phyloP scores from a whole-genome alignment of 371 early-diverging fungal species.

The Haplosporangium sp. region DNA sequence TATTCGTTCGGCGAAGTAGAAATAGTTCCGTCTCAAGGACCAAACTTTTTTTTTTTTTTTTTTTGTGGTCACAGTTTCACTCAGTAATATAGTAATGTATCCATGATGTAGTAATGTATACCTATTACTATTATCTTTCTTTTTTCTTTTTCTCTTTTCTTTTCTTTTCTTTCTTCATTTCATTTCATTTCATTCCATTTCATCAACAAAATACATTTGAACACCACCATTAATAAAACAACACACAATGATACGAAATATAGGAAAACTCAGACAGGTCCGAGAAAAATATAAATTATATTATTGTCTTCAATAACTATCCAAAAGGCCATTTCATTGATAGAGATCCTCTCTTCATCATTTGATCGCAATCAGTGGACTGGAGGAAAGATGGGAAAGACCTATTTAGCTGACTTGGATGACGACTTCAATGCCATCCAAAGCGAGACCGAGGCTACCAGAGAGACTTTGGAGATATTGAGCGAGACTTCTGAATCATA shows the following conservation, averaged over 20 bases:
- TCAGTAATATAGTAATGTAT: too few species aligned
- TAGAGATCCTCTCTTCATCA: background rate
- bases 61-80: too few species aligned
- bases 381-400: constrained; percentile 50
- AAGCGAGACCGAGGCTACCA: constrained; percentile 43
- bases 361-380: constrained; percentile 32
- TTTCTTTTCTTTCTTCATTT: too few species aligned
- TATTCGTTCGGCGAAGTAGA: too few species aligned
- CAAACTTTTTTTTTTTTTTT: too few species aligned
- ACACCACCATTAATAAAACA: background rate
- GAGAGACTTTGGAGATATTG: constrained; percentile 40
- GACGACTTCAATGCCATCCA: constrained; percentile 48
- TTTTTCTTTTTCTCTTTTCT: background rate
- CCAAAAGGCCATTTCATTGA: too few species aligned
- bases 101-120: too few species aligned
- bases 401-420: constrained; percentile 38
- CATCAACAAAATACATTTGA: background rate
- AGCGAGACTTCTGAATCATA: constrained; percentile 43
- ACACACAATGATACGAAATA: constrained; percentile 67
- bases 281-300: background rate
- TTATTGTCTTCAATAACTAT: too few species aligned
- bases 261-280: constrained; percentile 78
- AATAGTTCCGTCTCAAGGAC: too few species aligned
- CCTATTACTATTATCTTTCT: too few species aligned
- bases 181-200: background rate